Percentiles rank a stretch among this genome's conserved stretches.
These are phyloP conservation scores for Rickenella mellea DNA, from an alignment of 768 basidiomycete genomes.

Conservation along the genomic window DNA sequence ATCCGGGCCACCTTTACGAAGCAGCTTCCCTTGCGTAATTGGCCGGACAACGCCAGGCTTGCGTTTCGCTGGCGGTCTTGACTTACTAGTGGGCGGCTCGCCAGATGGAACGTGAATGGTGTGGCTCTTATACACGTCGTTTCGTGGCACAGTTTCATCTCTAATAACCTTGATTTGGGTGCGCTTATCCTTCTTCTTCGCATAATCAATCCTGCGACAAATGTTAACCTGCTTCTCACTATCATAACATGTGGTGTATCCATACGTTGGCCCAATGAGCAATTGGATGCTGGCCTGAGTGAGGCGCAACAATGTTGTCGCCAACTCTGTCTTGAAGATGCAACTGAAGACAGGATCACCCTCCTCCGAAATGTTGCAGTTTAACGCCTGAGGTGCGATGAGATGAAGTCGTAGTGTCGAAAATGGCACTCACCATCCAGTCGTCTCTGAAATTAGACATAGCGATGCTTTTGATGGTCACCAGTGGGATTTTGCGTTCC, in stretches of 20 bases:
- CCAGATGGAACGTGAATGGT: constrained; percentile 82
- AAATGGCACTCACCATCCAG: constrained; percentile 63
- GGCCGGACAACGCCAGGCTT: constrained; percentile 84
- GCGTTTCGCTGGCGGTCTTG: constrained; percentile 75
- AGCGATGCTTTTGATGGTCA: constrained; percentile 78
- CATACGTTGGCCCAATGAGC: constrained; percentile 69
- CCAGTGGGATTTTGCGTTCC: constrained; percentile 84
- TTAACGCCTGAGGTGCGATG: constrained; percentile 48
- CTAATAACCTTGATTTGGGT: constrained; percentile 79
- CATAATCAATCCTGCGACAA: constrained; percentile 68
- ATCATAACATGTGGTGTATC: constrained; percentile 6
- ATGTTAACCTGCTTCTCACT: constrained; percentile 4
- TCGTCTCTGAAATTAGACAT: constrained; percentile 90
- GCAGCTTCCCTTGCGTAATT: constrained; percentile 74
- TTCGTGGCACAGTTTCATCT: constrained; percentile 73
- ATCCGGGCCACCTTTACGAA: constrained; percentile 65
- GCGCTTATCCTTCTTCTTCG: constrained; percentile 96
- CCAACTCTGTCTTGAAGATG: constrained; percentile 92
- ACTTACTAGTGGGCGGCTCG: constrained; percentile 72
- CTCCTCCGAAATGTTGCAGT: constrained; percentile 74
- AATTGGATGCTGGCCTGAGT: constrained; percentile 72
- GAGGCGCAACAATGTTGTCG: constrained; percentile 69
- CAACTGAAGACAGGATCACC: constrained; percentile 90
- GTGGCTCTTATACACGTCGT: constrained; percentile 91
- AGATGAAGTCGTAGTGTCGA: neutral